A percentile compares a stretch with the other conserved stretches of the same genome.
These are phyloP conservation scores for Trichoderma gamsii DNA, from an alignment of 495 filamentous ascomycete species.

Conservation along the genomic window DNA sequence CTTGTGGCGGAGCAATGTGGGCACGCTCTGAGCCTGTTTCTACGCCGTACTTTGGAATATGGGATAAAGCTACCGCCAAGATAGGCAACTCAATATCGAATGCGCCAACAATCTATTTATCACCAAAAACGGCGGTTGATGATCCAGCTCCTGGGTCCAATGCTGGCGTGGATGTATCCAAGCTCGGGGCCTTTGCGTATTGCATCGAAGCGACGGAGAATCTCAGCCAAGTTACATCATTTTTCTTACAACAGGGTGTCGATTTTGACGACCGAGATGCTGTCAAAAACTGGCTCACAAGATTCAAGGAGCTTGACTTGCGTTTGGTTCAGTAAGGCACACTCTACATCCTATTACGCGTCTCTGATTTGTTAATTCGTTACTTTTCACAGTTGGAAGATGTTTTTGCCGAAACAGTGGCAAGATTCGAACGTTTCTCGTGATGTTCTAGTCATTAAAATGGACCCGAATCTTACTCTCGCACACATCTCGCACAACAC, in stretches of 20 bases:
- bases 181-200: slow-evolving; percentile 39
- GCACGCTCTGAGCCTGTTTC: slow-evolving; percentile 26
- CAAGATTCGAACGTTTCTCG: slow-evolving; percentile 32
- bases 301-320: slow-evolving; percentile 43
- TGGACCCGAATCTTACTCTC: slow-evolving; percentile 42
- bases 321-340: slow-evolving; percentile 27
- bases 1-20: slow-evolving; percentile 35
- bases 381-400: slow-evolving; percentile 27
- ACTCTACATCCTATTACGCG: neutral
- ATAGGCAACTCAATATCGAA: slow-evolving; percentile 32
- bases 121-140: slow-evolving; percentile 8
- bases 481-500: slow-evolving; percentile 43
- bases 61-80: slow-evolving; percentile 31
- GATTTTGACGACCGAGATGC: slow-evolving; percentile 29
- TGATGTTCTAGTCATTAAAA: slow-evolving; percentile 26
- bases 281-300: slow-evolving; percentile 35
- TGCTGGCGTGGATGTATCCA: slow-evolving; percentile 28
- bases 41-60: slow-evolving; percentile 40
- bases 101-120: slow-evolving; percentile 18
- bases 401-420: slow-evolving; percentile 37
- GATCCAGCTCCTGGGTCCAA: slow-evolving; percentile 15
- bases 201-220: slow-evolving; percentile 40
- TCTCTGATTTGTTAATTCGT: neutral
- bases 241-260: slow-evolving; percentile 36
- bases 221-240: slow-evolving; percentile 33